These are phyloP conservation scores for Botrytis galanthina DNA, from an alignment of 2,329 filamentous ascomycete species.

Conservation along the genomic window DNA sequence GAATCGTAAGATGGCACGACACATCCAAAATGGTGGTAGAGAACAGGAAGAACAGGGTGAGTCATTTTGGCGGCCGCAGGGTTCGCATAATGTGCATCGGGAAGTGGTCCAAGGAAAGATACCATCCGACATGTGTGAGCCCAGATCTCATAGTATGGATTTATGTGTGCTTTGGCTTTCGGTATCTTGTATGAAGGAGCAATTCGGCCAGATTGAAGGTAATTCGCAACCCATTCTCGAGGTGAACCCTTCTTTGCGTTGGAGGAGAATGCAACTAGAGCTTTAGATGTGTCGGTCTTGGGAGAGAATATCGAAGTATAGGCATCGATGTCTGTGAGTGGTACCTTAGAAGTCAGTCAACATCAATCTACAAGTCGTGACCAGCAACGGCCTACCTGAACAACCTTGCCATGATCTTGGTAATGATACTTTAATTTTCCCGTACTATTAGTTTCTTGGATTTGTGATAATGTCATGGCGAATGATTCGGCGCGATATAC, in stretches of 20 bases:
- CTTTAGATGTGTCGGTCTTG: slow-evolving; percentile 56
- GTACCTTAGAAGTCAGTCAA: slow-evolving; percentile 29
- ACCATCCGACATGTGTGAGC: slow-evolving; percentile 57
- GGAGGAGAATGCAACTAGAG: slow-evolving; percentile 59
- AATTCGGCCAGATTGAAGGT: slow-evolving; percentile 54
- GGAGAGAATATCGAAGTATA: slow-evolving; percentile 67
- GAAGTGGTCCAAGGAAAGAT: slow-evolving; percentile 64
- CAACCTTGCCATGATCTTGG: slow-evolving; percentile 28
- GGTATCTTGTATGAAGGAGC: slow-evolving; percentile 47
- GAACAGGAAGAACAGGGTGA: slow-evolving; percentile 68
- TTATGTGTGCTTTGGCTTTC: slow-evolving; percentile 50
- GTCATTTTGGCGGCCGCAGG: slow-evolving; percentile 52
- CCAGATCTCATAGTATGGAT: slow-evolving; percentile 69
- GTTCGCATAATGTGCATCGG: slow-evolving; percentile 42
- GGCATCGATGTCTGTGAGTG: slow-evolving; percentile 55
- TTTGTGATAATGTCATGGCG: slow-evolving; percentile 30
- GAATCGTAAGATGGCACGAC: slow-evolving; percentile 66
- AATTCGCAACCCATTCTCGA: slow-evolving; percentile 53
- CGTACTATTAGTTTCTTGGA: slow-evolving; percentile 24
- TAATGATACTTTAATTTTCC: slow-evolving; percentile 31
- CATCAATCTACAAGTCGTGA: background rate
- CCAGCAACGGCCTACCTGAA: slow-evolving; percentile 21
- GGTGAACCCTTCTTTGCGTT: slow-evolving; percentile 66
- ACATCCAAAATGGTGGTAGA: slow-evolving; percentile 80
- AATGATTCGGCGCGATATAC: slow-evolving; percentile 33